Conservation (phyloP, 805 yeast species). For the Cyberlindnera mycetangii region DNA sequence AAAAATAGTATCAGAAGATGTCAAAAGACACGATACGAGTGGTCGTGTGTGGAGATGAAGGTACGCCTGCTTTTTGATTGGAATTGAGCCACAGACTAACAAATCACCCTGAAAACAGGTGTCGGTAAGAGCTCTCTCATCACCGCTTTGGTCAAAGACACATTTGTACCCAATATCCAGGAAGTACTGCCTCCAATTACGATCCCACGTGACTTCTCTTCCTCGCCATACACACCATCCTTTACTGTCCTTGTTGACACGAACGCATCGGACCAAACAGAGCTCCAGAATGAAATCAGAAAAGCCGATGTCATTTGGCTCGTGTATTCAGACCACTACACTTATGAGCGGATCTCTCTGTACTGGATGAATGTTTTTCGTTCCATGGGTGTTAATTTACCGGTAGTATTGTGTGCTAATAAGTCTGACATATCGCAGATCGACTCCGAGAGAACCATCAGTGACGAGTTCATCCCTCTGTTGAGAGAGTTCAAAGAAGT, state of each 20-base stretch:
- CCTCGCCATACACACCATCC: slow-evolving; percentile 55
- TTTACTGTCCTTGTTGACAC: slow-evolving; percentile 82
- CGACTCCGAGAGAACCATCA: slow-evolving; percentile 46
- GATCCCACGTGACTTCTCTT: slow-evolving; percentile 69
- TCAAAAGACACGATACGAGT: slow-evolving; percentile 61
- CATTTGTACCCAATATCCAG: slow-evolving; percentile 73
- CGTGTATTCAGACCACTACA: slow-evolving; percentile 91
- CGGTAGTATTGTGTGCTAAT: slow-evolving; percentile 88
- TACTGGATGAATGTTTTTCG: slow-evolving; percentile 95
- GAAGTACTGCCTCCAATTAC: slow-evolving; percentile 80
- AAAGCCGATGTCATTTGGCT: slow-evolving; percentile 90
- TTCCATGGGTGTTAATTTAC: slow-evolving; percentile 89
- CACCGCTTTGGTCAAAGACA: slow-evolving; percentile 77
- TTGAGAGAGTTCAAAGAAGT: slow-evolving; percentile 90
- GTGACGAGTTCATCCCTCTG: slow-evolving; percentile 83
- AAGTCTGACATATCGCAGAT: slow-evolving; percentile 53
- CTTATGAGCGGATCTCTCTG: slow-evolving; percentile 85
- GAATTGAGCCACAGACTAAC: background rate
- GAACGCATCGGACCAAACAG: slow-evolving; percentile 55
- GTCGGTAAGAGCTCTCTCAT: slow-evolving; percentile 83
- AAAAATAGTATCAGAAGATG: slow-evolving; percentile 23
- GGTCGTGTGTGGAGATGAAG: slow-evolving; percentile 93
- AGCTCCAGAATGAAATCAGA: slow-evolving; percentile 69
- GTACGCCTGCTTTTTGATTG: slow-evolving; percentile 29
- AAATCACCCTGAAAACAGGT: slow-evolving; percentile 22